Evolutionary conservation across 2,329 filamentous ascomycete species (phyloP), one percentile per base, ranked within the genome.

Genomic region (Xylaria sp.): DNA sequence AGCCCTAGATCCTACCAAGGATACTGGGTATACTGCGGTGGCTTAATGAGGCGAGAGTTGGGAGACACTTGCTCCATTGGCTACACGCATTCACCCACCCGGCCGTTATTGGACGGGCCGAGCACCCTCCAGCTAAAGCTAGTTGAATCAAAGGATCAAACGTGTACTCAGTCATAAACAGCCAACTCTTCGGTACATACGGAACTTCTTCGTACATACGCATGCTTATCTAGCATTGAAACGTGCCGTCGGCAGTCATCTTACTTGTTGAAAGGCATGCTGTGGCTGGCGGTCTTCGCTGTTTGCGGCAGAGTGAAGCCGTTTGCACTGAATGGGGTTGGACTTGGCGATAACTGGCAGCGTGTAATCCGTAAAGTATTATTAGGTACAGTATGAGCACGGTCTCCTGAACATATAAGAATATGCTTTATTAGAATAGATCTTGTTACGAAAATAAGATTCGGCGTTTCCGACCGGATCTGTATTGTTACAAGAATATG

Each of bases 1-100:
- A 79, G 66, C 75, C 76, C 34, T 80, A 66, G 63, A 30, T 30
- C 46, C 30, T 54, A 34, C 13, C 10, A 48, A 9, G 37, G 46
- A 34, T 19, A 34, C 30, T 19, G 30, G 39, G 16, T 44, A 56
- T n/a, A 51, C 10, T 5, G 34, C 34, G 9, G 6, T 16, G 6
- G 19, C 46, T 48, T 18, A 30, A 6, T 48, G 37, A 13, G 8
- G 37, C 11, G 37, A 42, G 37, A 42, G 37, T 10, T 13, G 37
- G 11, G 3, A 37, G 47, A 18, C 18, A 10, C 30, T 39, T 35
- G 42, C 13, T 46, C 42, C 42, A 46, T 13, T 6, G 13, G 42
- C 42, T 46, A n/a, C n/a, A 46, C 37, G 37, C 11, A 42, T 13
- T 42, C 11, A 42, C 37, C 9, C 9, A 42, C 37, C 37, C 37